Evolutionary conservation across 1,139 yeast species (phyloP).

Genomic region (Geotrichum klebahnii): DNA sequence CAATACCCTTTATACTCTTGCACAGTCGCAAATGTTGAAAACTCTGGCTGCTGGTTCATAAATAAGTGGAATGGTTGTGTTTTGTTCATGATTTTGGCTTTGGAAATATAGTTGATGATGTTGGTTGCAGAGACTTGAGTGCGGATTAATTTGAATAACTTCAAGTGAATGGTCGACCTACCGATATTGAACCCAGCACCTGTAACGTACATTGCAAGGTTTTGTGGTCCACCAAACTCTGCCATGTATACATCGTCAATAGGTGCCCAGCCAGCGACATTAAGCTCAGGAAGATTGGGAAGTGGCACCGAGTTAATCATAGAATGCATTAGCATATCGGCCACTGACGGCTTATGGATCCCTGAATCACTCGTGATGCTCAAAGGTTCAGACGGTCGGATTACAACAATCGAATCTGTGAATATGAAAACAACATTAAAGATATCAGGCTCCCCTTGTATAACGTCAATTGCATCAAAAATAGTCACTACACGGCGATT

Average conservation of each 20-base stretch:
- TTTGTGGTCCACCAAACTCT: conserved; percentile 28
- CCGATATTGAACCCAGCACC: conserved; percentile 19
- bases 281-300: conserved; percentile 62
- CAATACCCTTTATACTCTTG: conserved; percentile 62
- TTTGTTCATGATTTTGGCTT: conserved; percentile 74
- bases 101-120: conserved; percentile 63
- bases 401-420: conserved; percentile 69
- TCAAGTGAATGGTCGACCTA: conserved; percentile 16
- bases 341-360: conserved; percentile 55
- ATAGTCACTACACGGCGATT: conserved; percentile 80
- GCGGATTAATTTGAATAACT: conserved; percentile 31
- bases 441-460: conserved; percentile 30
- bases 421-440: conserved; percentile 66
- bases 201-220: conserved; percentile 25
- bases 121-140: conserved; percentile 41
- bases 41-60: conserved; percentile 43
- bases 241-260: conserved; percentile 48
- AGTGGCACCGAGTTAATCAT: conserved; percentile 80
- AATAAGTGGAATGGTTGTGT: conserved; percentile 84
- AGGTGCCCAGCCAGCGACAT: conserved; percentile 64
- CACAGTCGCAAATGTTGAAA: conserved; percentile 68
- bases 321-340: conserved; percentile 86
- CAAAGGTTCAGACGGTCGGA: conserved; percentile 42
- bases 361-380: conserved; percentile 35
- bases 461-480: conserved; percentile 53